Percentiles rank a stretch among this genome's conserved stretches.
phyloP scores from a whole-genome alignment of 331 rosid species.

The Stylosanthes scabra region DNA sequence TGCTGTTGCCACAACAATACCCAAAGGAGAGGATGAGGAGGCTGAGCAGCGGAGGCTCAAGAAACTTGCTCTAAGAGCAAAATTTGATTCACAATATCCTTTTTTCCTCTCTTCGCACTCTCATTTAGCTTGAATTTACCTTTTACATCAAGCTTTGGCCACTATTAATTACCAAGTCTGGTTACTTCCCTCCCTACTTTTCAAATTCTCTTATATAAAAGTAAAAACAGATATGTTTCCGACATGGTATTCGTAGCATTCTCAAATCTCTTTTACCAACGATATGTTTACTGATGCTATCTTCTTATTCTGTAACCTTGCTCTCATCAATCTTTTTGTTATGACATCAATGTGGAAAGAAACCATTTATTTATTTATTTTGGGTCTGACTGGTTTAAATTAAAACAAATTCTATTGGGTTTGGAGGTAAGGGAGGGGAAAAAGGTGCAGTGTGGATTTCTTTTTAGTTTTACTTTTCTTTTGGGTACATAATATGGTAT shows the following conservation, averaged over 20 bases:
- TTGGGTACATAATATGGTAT: conserved; percentile 86
- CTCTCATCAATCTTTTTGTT: not conserved
- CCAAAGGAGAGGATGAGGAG: conserved; percentile 55
- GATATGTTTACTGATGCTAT: conserved; percentile 17
- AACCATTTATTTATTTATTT: conserved; percentile 4
- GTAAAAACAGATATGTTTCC: not conserved
- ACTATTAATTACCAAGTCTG: not conserved
- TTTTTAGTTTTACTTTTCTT: conserved; percentile 70
- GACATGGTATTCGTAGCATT: not conserved
- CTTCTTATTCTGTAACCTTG: not conserved
- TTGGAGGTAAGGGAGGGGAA: not conserved
- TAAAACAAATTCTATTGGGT: conserved; percentile 18
- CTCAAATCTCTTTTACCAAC: not conserved
- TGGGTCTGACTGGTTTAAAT: not conserved
- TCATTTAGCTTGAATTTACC: conserved; percentile 4
- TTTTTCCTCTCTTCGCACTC: conserved; percentile 24
- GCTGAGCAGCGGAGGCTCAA: conserved; percentile 72
- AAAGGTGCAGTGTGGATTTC: conserved; percentile 21
- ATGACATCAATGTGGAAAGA: conserved; percentile 19
- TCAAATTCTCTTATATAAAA: conserved; percentile 3
- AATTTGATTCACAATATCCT: conserved; percentile 95
- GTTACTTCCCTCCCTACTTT: not conserved
- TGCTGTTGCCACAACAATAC: conserved; percentile 32
- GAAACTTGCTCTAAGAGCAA: conserved; percentile 91
- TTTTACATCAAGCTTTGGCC: not conserved